Base-by-base conservation (phyloP, 1,139 yeast species). In the Geotrichum fermentans region DNA sequence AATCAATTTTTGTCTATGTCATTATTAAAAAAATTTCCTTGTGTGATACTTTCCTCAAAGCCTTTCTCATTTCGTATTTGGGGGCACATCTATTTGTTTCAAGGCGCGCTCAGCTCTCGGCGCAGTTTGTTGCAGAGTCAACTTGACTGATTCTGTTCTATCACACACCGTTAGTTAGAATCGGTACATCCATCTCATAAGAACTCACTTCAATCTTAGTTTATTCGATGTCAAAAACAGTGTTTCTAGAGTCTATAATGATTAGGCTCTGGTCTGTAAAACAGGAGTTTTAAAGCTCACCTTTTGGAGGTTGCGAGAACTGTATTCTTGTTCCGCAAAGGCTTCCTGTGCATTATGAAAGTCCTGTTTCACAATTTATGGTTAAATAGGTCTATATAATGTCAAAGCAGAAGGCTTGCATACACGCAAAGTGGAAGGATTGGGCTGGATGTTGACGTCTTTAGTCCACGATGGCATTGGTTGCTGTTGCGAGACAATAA, bases 321-420 rank as follows among this genome's bases (percentile, higher is more conserved):
- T 52, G 28, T 51, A 50, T 40, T 61, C 65, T 37, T 58, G 61
- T 13, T 57, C 61, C 1, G 57, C 61, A 55, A 61, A 61, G 33
- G 56, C 46, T 18, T 59, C 60, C 35, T 56, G 57, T 8, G 58
- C 56, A 26, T 54, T 49, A 18, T 55, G 55, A 39, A 61, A 57
- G 6, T 54, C 48, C 60, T 56, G 22, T n/a, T 11, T 13, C 52
- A 43, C 58, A 52, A 22, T 10, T 8, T 16, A 3, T 18, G 44
- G 40, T 38, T 47, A 49, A 34, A 10, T 22, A 11, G 11, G 18
- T 28, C 11, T 3, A 20, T 11, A 24, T 11, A 17, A 22, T 2
- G n/a, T n/a, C n/a, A n/a, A n/a, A n/a, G n/a, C n/a, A 16, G 20
- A n/a, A 16, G 7, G n/a, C 3, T 11, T 16, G 30, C 47, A 17